Base-by-base conservation (phyloP, 768 basidiomycete species). In the Xerocomellus chrysenteron region DNA sequence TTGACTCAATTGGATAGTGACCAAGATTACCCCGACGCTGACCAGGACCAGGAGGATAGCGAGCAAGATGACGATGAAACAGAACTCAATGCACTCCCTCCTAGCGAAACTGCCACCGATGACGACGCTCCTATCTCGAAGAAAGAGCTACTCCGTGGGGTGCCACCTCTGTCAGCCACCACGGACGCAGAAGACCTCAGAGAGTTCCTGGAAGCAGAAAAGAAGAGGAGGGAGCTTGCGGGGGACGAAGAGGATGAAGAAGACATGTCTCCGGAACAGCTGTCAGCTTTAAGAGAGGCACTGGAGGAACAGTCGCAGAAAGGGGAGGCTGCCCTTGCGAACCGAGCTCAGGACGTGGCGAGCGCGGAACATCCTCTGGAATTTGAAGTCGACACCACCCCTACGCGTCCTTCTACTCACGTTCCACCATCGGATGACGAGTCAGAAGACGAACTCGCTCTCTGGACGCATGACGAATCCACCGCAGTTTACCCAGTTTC, bases 151-250 rank as follows among this genome's bases (percentile, higher is more conserved):
- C 71, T 63, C 59, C 68, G 58, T 60, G 73, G 71, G 54, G 71
- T 80, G 57, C 80, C 79, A 64, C 82, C 80, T 16, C 74, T 78
- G 36, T 71, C 72, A 1, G 70, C 69, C 36, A 69, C 83, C 1
- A 74, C 74, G 11, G 84, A 87, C 61, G 82, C 82, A 12, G 78
- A 82, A 46, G 88, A 88, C 64, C 74, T 91, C 47, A 72, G 71
- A 47, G 84, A 85, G 28, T 92, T 91, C 52, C 57, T 90, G 65
- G 82, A 85, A 54, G 85, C 83, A 1, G 90, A 91, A 66, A 72
- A 67, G 63, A 70, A 62, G 58, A 75, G 83, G 48, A 81, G 75
- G 63, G 82, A 80, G 54, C 51, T 77, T 49, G 63, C 58, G 7
- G 64, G 67, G 13, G 70, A 67, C 4, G 71, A 64, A 32, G 64